These are phyloP conservation scores for Trichophaea hybrida DNA, from an alignment of 2,329 filamentous ascomycete genomes.

Conservation along the genomic window DNA sequence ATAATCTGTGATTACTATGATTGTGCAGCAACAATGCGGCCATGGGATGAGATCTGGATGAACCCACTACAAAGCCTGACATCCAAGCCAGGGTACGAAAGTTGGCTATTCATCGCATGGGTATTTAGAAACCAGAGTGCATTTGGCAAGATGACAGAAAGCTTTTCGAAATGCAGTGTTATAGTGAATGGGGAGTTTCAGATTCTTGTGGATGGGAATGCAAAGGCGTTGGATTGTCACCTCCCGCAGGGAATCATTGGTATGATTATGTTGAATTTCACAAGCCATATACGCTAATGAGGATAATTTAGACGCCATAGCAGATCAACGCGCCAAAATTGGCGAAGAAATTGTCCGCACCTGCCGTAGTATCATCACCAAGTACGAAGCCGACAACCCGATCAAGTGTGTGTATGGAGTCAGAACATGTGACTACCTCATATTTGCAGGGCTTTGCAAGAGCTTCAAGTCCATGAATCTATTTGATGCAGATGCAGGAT, in stretches of 20 bases:
- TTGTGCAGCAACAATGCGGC: constrained; percentile 18
- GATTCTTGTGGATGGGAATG: not conserved
- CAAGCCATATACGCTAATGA: not conserved
- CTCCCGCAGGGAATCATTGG: constrained; percentile 5
- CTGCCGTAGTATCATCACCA: not conserved
- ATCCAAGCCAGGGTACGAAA: constrained; percentile 4
- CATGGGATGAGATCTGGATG: constrained; percentile 18
- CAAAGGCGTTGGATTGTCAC: not conserved
- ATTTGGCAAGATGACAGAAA: not conserved
- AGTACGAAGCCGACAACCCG: not conserved
- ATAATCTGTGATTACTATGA: constrained; percentile 27
- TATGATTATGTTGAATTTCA: not conserved
- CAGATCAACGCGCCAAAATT: not conserved
- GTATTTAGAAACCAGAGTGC: constrained; percentile 7
- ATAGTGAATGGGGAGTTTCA: not conserved
- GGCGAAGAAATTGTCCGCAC: not conserved
- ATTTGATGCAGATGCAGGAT: too few relatives aligned
- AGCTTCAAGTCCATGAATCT: not conserved
- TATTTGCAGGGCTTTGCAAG: constrained; percentile 6
- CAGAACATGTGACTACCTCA: not conserved
- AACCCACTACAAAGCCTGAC: not conserved
- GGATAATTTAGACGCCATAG: constrained; percentile 1
- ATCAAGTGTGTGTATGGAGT: not conserved
- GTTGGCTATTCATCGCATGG: constrained; percentile 17
- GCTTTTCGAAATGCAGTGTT: not conserved